Evolutionary conservation across 2,329 filamentous ascomycete genomes (phyloP), one percentile per base, ranked within the genome.

Genomic region (Zymoseptoria tritici): DNA sequence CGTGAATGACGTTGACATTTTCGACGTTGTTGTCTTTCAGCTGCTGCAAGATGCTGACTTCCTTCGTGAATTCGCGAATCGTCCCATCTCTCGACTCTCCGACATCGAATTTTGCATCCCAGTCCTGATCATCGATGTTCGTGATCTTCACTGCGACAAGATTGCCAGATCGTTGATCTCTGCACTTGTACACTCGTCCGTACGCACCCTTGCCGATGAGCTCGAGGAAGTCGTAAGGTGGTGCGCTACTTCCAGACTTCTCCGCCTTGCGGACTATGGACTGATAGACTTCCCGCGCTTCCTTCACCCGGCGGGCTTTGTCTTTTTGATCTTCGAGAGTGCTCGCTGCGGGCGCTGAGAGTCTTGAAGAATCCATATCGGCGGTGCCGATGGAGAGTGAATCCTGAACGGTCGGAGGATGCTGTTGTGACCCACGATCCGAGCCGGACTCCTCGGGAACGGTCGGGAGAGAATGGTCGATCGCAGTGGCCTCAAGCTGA

Each of bases 1-100:
- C 89, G 67, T 92, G 86, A 56, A 93, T 87, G 67, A 86, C 83
- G 71, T 93, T 94, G 75, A 95, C 86, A 70, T 93, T 93, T 66
- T 83, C 83, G 19, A 89, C 89, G 54, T 85, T 87, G 65, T 82
- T 88, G 65, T 90, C 86, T 68, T 87, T 86, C 56, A 95, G 79
- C 60, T 89, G 79, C 68, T 89, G 85, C 55, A 95, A 78, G 22
- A 90, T 83, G 54, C 79, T 81, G 51, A 85, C 85, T 69, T 87
- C 85, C 62, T 84, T 83, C 58, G 83, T 79, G 56, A 85, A 85
- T 63, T 79, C 76, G 46, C 73, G 73, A 51, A 81, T 73, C 49
- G 78, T 84, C 70, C 90, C 86, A 65, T 83, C 83, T 70, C 57
- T 56, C 7, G 42, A 19, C 6, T 59, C 57, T 86, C 88, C 83